Conservation (phyloP, 2,329 filamentous ascomycete species). For the Exserohilum rostratum region DNA sequence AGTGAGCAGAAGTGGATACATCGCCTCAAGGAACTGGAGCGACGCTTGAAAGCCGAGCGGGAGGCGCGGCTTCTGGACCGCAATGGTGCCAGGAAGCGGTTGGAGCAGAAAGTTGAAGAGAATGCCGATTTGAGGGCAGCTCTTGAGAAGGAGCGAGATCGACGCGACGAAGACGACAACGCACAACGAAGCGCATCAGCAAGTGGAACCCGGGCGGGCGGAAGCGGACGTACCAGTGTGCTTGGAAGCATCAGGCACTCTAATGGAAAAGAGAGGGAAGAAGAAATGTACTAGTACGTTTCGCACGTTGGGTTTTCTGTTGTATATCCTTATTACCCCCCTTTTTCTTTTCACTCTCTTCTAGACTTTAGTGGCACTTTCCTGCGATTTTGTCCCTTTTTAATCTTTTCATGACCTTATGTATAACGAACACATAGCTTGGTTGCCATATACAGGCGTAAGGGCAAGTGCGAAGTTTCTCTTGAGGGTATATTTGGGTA, state of each 20-base stretch:
- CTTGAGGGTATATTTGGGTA: not conserved
- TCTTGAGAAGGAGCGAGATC: slow-evolving; percentile 63
- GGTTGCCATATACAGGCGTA: not conserved
- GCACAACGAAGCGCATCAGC: slow-evolving; percentile 25
- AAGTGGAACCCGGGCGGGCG: slow-evolving; percentile 23
- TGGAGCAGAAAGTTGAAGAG: slow-evolving; percentile 77
- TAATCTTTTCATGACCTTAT: slow-evolving; percentile 13
- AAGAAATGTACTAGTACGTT: slow-evolving; percentile 32
- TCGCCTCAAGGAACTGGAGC: slow-evolving; percentile 83
- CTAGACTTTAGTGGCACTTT: slow-evolving; percentile 2
- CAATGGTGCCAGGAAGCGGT: slow-evolving; percentile 77
- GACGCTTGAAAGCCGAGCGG: slow-evolving; percentile 85
- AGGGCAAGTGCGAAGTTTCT: not conserved
- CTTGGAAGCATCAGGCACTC: slow-evolving; percentile 20
- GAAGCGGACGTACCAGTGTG: slow-evolving; percentile 29
- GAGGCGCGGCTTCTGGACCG: slow-evolving; percentile 86
- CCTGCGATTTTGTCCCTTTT: not conserved
- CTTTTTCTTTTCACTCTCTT: not conserved
- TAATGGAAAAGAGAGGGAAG: slow-evolving; percentile 20
- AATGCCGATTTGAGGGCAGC: slow-evolving; percentile 72
- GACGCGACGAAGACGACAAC: slow-evolving; percentile 28
- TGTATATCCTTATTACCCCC: not conserved
- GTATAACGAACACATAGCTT: slow-evolving; percentile 9
- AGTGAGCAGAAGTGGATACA: slow-evolving; percentile 82
- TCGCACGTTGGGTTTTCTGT: not conserved